Evolutionary conservation across 495 filamentous ascomycete genomes (phyloP).

Genomic region (Penicillium lividum): DNA sequence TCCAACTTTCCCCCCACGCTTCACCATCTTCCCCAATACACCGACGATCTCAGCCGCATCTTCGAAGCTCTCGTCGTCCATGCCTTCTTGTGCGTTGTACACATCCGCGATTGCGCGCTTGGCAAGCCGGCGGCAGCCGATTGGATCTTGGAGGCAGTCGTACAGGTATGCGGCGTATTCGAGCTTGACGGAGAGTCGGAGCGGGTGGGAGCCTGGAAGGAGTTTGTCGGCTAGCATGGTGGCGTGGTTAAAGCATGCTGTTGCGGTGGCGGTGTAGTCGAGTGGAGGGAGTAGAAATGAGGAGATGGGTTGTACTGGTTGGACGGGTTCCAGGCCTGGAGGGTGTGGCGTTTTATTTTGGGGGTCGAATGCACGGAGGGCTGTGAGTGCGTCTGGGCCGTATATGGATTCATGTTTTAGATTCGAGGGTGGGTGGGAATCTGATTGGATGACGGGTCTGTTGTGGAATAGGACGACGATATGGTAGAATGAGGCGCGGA

Average conservation of each 20-base stretch:
- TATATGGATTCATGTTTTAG: constrained; percentile 34
- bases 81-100: constrained; percentile 84
- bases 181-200: constrained; percentile 86
- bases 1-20: constrained; percentile 53
- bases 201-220: constrained; percentile 83
- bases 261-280: constrained; percentile 82
- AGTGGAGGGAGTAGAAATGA: constrained; percentile 74
- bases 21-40: constrained; percentile 76
- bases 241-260: constrained; percentile 78
- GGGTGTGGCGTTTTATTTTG: constrained; percentile 23
- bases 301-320: constrained; percentile 49
- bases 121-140: constrained; percentile 71
- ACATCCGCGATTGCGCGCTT: constrained; percentile 85
- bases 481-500: constrained; percentile 92
- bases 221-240: constrained; percentile 69
- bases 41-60: constrained; percentile 76
- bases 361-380: constrained; percentile 5
- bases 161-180: constrained; percentile 95
- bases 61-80: constrained; percentile 87
- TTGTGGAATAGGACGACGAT: constrained; percentile 97
- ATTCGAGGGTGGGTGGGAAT: constrained; percentile 36
- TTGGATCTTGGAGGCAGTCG: constrained; percentile 84
- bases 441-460: constrained; percentile 56
- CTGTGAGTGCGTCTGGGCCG: constrained; percentile 19
- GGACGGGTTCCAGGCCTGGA: constrained; percentile 47